Conservation (phyloP, 106 monocot genomes). For the Dactylorhiza incarnata region DNA sequence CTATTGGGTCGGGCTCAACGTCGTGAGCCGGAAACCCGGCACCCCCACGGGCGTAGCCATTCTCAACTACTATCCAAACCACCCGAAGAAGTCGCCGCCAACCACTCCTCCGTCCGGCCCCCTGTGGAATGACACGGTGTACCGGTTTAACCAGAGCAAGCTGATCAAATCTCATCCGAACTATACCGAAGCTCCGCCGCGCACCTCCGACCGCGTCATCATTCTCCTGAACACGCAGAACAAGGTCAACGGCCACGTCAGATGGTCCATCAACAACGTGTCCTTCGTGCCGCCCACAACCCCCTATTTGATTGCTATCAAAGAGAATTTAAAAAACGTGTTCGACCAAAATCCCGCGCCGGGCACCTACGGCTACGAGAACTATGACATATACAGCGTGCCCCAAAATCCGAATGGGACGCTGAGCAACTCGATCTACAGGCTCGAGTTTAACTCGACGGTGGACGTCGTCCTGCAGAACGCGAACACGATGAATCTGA, state of each 20-base stretch:
- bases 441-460: slow-evolving; percentile 47
- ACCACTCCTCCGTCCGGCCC: slow-evolving; percentile 40
- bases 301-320: slow-evolving; percentile 68
- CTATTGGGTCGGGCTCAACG: slow-evolving; percentile 71
- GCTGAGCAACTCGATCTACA: slow-evolving; percentile 30
- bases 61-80: slow-evolving; percentile 67
- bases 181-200: slow-evolving; percentile 35
- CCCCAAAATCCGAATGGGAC: slow-evolving; percentile 18
- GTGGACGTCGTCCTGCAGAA: slow-evolving; percentile 89
- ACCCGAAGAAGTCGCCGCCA: slow-evolving; percentile 19
- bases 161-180: slow-evolving; percentile 31
- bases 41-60: slow-evolving; percentile 58
- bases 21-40: slow-evolving; percentile 43
- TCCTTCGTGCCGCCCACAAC: slow-evolving; percentile 60
- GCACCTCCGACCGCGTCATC: slow-evolving; percentile 45
- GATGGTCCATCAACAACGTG: slow-evolving; percentile 75
- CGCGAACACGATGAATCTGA: slow-evolving; percentile 52
- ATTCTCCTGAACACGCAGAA: slow-evolving; percentile 81
- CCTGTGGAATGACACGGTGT: slow-evolving; percentile 52
- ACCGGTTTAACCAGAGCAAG: slow-evolving; percentile 39
- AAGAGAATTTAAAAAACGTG: slow-evolving; percentile 19
- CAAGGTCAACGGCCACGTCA: slow-evolving; percentile 37
- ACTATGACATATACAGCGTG: slow-evolving; percentile 13
- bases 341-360: slow-evolving; percentile 47
- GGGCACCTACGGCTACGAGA: slow-evolving; percentile 39